Evolutionary conservation across 441 rosid genomes (phyloP).

Genomic region (Geranium incanum): DNA sequence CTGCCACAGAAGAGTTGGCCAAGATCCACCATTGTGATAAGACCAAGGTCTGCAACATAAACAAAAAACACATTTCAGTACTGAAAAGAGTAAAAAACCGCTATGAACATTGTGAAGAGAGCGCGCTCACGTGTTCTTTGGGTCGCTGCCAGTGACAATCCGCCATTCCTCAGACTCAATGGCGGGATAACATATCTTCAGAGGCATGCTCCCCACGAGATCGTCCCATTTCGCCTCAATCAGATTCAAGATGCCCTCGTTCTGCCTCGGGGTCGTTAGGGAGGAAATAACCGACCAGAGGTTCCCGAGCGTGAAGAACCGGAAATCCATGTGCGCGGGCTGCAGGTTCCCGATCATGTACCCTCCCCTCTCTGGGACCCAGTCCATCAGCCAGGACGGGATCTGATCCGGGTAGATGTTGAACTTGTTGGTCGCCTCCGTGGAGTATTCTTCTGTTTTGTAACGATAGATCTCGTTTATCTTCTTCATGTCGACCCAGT

Average conservation of each 20-base stretch:
- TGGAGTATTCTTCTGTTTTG: no score
- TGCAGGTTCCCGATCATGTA: slow-evolving; percentile 82
- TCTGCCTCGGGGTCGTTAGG: slow-evolving; percentile 65
- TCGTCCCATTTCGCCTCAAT: slow-evolving; percentile 81
- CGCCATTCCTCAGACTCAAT: slow-evolving; percentile 91
- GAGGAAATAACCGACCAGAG: slow-evolving; percentile 80
- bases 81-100: no score
- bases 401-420: slow-evolving; percentile 91
- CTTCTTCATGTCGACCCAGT: no score
- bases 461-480: no score
- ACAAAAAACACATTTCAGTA: not conserved
- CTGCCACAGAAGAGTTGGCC: slow-evolving; percentile 83
- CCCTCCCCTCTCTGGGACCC: slow-evolving; percentile 39
- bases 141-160: slow-evolving; percentile 82
- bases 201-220: slow-evolving; percentile 78
- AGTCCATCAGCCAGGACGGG: slow-evolving; percentile 62
- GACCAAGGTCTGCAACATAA: slow-evolving; percentile 62
- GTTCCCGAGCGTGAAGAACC: slow-evolving; percentile 81
- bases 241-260: slow-evolving; percentile 31
- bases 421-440: no score
- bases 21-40: slow-evolving; percentile 71
- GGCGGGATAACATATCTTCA: slow-evolving; percentile 89
- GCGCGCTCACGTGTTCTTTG: slow-evolving; percentile 68
- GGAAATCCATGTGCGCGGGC: slow-evolving; percentile 93
- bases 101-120: not conserved